These are phyloP conservation scores for Tulasnella sp. DNA, from an alignment of 768 basidiomycete genomes.

Conservation along the genomic window DNA sequence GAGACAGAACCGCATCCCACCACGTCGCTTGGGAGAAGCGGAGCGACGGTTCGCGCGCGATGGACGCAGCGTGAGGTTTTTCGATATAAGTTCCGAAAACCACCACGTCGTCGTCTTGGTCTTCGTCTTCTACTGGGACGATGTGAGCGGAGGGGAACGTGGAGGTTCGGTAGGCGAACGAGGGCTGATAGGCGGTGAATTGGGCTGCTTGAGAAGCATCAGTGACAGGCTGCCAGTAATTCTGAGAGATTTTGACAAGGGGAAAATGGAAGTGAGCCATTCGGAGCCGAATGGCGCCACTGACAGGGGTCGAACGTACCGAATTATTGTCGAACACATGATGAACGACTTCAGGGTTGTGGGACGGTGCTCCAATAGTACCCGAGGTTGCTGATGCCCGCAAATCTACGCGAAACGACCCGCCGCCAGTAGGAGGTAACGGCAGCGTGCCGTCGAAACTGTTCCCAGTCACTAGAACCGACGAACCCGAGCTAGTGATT, in stretches of 20 bases:
- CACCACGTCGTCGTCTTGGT: neutral
- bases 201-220: neutral
- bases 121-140: neutral
- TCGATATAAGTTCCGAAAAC: slow-evolving; percentile 2
- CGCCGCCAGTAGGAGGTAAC: neutral
- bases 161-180: neutral
- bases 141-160: neutral
- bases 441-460: no score
- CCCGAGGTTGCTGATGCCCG: no score
- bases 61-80: neutral
- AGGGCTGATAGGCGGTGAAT: neutral
- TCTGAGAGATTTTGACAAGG: neutral
- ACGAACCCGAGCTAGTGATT: no score
- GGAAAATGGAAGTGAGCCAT: no score
- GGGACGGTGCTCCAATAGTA: neutral
- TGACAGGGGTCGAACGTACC: neutral
- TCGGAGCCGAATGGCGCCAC: no score
- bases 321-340: neutral
- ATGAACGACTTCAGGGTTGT: neutral
- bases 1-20: slow-evolving; percentile 25
- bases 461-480: no score
- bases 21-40: slow-evolving; percentile 27
- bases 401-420: no score
- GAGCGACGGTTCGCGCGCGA: slow-evolving; percentile 18
- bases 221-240: neutral